Base-by-base conservation (phyloP, 164 flowering plant genomes). In the Berberis vulgaris region DNA sequence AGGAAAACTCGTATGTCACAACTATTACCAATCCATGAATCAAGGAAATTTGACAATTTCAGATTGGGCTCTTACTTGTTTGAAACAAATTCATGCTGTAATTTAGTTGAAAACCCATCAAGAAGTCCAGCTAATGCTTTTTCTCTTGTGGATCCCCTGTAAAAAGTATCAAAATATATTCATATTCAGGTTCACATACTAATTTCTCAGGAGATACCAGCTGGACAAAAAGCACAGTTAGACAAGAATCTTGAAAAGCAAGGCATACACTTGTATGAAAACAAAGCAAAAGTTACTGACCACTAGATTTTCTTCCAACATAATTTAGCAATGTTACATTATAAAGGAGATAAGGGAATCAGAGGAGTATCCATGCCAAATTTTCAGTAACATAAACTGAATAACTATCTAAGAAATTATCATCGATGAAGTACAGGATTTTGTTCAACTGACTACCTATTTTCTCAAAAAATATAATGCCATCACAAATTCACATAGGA, bases 11-110 rank as follows among this genome's bases (percentile, higher is more conserved):
- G 44, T 2, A 5, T 7, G 7, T 8, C 44, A 26, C 4, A 6
- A 42, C 12, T 45, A 53, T 63, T n/a, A 54, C 39, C 3, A 39
- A 41, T 4, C 50, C 4, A 38, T 56, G 2, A 58, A 44, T 42
- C 9, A 26, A 49, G 47, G 9, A 7, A 45, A 4, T 12, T 62
- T 41, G 45, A 64, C 39, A 10, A 54, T 1, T 43, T 26, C 26
- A 26, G 26, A 26, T 26, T 26, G 26, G 26, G 26, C 9, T n/a
- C 90, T 78, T 81, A 93, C 98, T 88, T 88, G 64, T 82, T 85
- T 54, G 86, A 94, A 8, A 86, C 87, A 71, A 93, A 93, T 54
- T 86, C 73, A 67, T 81, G 70, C 69, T 85, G 90, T 72, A 93
- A 64, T 57, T 72, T 79, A 69, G 69, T 79, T 60, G 71, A 72